Conservation (phyloP, 2,329 filamentous ascomycete genomes). For the Fusarium fujikuroi region DNA sequence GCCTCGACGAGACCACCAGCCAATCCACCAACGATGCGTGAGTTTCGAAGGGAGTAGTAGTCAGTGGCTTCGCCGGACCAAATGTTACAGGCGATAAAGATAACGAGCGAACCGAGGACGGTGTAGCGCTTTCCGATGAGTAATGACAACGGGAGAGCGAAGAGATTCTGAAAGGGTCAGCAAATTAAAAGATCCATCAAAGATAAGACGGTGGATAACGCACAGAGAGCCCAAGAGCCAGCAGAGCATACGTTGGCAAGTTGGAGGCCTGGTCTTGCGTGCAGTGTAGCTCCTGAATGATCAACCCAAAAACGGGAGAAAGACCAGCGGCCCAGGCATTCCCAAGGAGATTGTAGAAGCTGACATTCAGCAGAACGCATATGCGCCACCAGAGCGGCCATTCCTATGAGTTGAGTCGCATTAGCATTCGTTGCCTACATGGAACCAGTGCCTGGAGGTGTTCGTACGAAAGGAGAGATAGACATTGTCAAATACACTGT, state of each 20-base stretch:
- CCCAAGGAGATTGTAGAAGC: constrained; percentile 2
- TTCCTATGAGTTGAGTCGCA: not conserved
- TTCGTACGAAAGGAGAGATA: not conserved
- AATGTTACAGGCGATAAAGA: constrained; percentile 6
- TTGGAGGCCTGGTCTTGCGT: not conserved
- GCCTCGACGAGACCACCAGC: constrained; percentile 7
- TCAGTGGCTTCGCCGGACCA: not conserved
- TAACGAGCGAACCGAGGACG: not conserved
- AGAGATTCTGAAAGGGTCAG: not conserved
- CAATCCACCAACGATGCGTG: constrained; percentile 3
- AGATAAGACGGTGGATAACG: rapidly evolving
- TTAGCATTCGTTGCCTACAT: not conserved
- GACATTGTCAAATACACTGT: not conserved
- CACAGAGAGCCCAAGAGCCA: constrained; percentile 6
- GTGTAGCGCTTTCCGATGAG: constrained; percentile 6
- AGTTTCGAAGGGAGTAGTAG: not conserved
- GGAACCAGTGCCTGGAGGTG: rapidly evolving
- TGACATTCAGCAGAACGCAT: not conserved
- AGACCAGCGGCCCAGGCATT: constrained; percentile 15
- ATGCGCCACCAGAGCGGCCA: constrained; percentile 17
- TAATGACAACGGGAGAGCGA: not conserved
- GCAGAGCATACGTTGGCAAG: not conserved
- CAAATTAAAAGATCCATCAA: rapidly evolving
- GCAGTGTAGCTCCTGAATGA: constrained; percentile 8
- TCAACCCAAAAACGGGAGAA: constrained; percentile 1